Evolutionary conservation across 768 basidiomycete genomes (phyloP).

Genomic region (Xerocomellus intermedius): DNA sequence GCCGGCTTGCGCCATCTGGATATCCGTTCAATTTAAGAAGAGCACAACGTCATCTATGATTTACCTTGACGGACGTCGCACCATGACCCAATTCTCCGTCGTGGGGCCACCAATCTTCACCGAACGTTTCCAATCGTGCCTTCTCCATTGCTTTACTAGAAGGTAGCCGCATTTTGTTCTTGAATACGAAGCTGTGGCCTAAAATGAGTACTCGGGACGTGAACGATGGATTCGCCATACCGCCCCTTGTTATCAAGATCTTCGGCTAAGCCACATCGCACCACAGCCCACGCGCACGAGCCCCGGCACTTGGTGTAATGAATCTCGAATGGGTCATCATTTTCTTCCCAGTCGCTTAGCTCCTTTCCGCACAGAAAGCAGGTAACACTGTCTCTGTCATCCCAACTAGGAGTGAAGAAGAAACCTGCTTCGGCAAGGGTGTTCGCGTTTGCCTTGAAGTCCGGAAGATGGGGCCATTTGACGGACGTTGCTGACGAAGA

Average conservation of each 20-base stretch:
- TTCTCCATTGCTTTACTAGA: constrained; percentile 67
- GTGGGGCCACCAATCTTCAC: constrained; percentile 76
- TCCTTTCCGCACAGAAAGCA: constrained; percentile 86
- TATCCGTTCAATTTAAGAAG: background rate
- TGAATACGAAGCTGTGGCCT: constrained; percentile 52
- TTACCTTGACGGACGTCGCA: constrained; percentile 70
- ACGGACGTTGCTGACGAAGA: constrained; percentile 44
- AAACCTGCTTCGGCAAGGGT: constrained; percentile 88
- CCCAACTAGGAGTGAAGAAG: constrained; percentile 69
- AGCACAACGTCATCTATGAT: background rate
- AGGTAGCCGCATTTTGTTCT: constrained; percentile 62
- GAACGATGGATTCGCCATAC: constrained; percentile 37
- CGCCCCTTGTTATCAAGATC: constrained; percentile 58
- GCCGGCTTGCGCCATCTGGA: constrained; percentile 81
- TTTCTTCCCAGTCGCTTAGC: constrained; percentile 79
- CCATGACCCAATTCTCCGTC: constrained; percentile 59
- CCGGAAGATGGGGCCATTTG: constrained; percentile 76
- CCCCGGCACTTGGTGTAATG: constrained; percentile 69
- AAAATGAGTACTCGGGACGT: background rate
- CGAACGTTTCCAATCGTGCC: constrained; percentile 68
- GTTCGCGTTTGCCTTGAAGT: constrained; percentile 67
- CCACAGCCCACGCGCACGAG: constrained; percentile 79
- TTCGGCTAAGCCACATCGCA: constrained; percentile 64
- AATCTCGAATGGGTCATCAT: constrained; percentile 84
- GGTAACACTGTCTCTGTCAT: constrained; percentile 70